phyloP scores from a whole-genome alignment of 179 eudicot genomes.

The Patellifolia procumbens region DNA sequence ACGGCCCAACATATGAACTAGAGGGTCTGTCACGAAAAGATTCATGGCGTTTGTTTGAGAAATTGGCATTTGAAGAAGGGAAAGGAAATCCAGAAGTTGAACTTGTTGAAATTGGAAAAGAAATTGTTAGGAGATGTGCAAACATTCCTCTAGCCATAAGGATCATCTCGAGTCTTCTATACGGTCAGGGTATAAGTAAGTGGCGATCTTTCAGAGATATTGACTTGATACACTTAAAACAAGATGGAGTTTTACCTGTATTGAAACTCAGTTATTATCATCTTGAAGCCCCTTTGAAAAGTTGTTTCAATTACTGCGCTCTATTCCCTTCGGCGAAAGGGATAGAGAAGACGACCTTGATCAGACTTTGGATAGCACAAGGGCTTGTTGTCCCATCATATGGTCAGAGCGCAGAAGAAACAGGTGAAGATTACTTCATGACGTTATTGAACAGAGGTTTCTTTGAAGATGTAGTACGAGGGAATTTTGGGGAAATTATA shows the following conservation, averaged over 20 bases:
- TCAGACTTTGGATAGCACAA: constrained; percentile 45
- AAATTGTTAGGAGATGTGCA: neutral
- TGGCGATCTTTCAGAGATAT: neutral
- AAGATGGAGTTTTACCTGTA: neutral
- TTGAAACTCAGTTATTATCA: neutral
- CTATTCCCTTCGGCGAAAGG: too few relatives aligned
- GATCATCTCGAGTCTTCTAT: neutral
- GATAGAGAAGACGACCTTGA: constrained; percentile 26
- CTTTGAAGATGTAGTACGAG: constrained; percentile 33
- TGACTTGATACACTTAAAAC: neutral
- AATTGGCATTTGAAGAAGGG: neutral
- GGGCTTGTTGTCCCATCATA: constrained; percentile 30
- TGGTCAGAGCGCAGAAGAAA: constrained; percentile 27
- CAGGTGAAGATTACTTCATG: constrained; percentile 33
- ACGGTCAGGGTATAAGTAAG: neutral
- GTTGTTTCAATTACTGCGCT: constrained; percentile 1
- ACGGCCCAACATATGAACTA: neutral
- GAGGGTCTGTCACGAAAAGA: neutral
- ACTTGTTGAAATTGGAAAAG: neutral
- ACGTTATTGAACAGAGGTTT: constrained; percentile 34
- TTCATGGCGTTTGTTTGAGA: neutral
- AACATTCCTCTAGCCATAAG: neutral
- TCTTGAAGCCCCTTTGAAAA: neutral
- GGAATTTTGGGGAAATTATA: constrained; percentile 11
- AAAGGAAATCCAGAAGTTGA: neutral